A percentile compares a stretch with the other conserved stretches of the same genome.
phyloP scores from a whole-genome alignment of 2,329 filamentous ascomycete genomes.

The Aspergillus unguis region DNA sequence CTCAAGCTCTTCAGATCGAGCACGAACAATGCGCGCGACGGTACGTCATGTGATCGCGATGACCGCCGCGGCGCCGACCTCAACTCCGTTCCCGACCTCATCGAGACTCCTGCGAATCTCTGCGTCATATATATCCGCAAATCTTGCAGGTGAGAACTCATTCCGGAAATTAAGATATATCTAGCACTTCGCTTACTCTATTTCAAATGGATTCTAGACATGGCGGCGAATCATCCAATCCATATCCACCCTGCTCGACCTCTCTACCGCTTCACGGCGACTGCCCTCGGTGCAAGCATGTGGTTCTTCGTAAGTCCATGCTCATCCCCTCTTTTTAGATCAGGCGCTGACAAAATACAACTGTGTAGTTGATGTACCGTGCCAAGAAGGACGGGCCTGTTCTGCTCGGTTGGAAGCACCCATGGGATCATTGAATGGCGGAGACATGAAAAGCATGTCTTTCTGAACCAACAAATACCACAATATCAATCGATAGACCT shows the following conservation, averaged over 20 bases:
- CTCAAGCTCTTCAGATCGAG: too few species aligned
- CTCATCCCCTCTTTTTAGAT: background rate
- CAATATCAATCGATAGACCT: background rate
- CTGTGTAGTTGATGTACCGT: constrained; percentile 81
- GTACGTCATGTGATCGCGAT: background rate
- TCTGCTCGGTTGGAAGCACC: constrained; percentile 89
- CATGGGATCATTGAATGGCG: constrained; percentile 77
- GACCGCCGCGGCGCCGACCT: background rate
- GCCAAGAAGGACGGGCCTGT: constrained; percentile 94
- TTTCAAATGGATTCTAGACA: constrained; percentile 22
- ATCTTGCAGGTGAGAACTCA: constrained; percentile 4
- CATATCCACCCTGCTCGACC: constrained; percentile 59
- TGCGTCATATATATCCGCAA: background rate
- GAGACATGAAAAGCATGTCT: background rate
- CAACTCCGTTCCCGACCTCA: background rate
- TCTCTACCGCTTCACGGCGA: constrained; percentile 81
- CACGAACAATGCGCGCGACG: background rate
- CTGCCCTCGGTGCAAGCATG: constrained; percentile 89
- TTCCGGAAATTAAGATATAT: background rate
- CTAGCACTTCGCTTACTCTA: background rate
- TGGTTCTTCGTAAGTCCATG: constrained; percentile 82
- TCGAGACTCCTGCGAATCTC: background rate
- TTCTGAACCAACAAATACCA: constrained; percentile 1
- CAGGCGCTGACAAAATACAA: background rate
- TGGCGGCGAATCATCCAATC: constrained; percentile 44